phyloP scores from a whole-genome alignment of 441 rosid species.

The Hura crepitans region DNA sequence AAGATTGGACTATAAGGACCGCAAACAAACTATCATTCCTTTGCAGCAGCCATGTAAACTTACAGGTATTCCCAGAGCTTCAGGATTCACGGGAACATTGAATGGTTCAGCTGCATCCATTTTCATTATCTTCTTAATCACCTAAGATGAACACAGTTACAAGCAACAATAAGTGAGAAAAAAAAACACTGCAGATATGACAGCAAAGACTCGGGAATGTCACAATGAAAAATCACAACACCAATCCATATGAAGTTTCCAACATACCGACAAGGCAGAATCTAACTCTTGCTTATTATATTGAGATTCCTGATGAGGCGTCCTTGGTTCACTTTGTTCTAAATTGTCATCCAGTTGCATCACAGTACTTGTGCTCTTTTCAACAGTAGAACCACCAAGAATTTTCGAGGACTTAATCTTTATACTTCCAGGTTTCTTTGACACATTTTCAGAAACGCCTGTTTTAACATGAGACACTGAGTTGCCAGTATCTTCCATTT shows the following conservation, averaged over 20 bases:
- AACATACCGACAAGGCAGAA: conserved; percentile 58
- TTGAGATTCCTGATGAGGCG: conserved; percentile 31
- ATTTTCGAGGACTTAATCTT: conserved; percentile 64
- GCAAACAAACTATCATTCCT: neutral
- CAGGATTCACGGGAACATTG: conserved; percentile 85
- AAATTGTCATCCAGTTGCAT: conserved; percentile 19
- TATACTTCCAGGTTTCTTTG: conserved; percentile 72
- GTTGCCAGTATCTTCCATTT: conserved; percentile 53
- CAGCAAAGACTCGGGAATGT: neutral
- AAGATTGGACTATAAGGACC: too few species aligned
- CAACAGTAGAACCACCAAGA: conserved; percentile 38
- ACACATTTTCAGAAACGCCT: conserved; percentile 38
- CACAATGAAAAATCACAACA: neutral
- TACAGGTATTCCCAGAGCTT: conserved; percentile 97
- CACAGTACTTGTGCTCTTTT: conserved; percentile 29
- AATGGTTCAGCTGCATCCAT: conserved; percentile 98
- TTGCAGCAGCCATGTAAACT: conserved; percentile 27
- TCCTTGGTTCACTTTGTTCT: conserved; percentile 34
- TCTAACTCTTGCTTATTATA: conserved; percentile 67
- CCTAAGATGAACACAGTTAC: conserved; percentile 31
- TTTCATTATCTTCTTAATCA: conserved; percentile 90
- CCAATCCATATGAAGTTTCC: conserved; percentile 5
- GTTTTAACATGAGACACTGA: conserved; percentile 47
- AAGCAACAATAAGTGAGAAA: neutral
- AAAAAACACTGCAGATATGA: conserved; percentile 8